Evolutionary conservation across 2,329 filamentous ascomycete genomes (phyloP).

Genomic region (Colletotrichum paranaense): DNA sequence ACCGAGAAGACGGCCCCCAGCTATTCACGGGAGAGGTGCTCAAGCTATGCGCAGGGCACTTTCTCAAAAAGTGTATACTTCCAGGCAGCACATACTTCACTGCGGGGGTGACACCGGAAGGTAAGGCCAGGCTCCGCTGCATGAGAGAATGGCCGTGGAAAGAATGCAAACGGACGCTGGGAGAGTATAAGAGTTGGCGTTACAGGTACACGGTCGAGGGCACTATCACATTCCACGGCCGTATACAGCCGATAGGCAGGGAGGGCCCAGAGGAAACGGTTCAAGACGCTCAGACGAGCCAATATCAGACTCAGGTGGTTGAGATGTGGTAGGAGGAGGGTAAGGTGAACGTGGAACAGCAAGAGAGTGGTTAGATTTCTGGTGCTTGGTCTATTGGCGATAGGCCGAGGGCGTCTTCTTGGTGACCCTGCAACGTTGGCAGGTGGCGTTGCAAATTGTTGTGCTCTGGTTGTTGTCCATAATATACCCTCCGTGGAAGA

Average conservation of each 20-base stretch:
- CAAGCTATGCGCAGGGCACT: background rate
- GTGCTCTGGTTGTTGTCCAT: too few species aligned
- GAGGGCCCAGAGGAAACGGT: background rate
- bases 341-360: background rate
- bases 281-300: background rate
- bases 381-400: background rate
- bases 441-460: too few species aligned
- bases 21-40: background rate
- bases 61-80: background rate
- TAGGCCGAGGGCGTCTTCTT: too few species aligned
- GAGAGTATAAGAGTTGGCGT: background rate
- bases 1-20: too few species aligned
- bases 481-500: too few species aligned
- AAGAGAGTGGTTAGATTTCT: background rate
- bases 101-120: background rate
- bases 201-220: too few species aligned
- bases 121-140: background rate
- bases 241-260: background rate
- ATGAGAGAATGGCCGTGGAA: background rate
- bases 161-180: background rate
- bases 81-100: background rate
- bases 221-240: background rate
- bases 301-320: background rate
- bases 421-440: too few species aligned
- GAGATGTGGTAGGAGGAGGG: background rate